Base-by-base conservation (phyloP, 1,284 basidiomycete species). In the Sanghuangporus weigelae region DNA sequence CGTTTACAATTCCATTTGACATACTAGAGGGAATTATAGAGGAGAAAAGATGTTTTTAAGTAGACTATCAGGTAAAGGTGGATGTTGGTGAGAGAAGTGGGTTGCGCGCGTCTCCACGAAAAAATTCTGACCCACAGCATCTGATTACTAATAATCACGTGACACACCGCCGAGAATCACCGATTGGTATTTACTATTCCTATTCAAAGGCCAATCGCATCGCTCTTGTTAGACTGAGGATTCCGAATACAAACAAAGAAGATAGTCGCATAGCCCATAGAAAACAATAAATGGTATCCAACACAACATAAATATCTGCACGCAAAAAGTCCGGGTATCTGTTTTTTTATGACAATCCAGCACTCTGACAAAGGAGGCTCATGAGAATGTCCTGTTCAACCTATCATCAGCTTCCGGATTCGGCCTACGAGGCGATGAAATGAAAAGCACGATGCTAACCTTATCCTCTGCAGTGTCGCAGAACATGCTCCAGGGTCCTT, bases 1-100 rank as follows among this genome's bases (percentile, higher is more conserved):
- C 87, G 78, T 90, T 90, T 87, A 89, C 83, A 81, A 84, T 84
- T 84, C 88, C 89, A 91, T 91, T 90, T 79, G 87, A 86, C 89
- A 91, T 91, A 89, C 87, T 90, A 88, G 48, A 26, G 60, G 61
- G 63, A 59, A 67, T 56, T 63, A 66, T 60, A 63, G 62, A 64
- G 67, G 62, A 58, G 63, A 51, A 53, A 38, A 48, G 31, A 60
- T 53, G 62, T 64, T 55, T 55, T 64, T 58, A 63, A 62, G 63
- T 61, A 60, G 14, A 48, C 44, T 54, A 57, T 66, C 56, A 62
- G 49, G 62, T 46, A 60, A 23, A 66, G 58, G 62, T 65, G 60
- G 67, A 58, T 53, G 59, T 61, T 36, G 58, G 46, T 54, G 65
- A 54, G 61, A 66, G 59, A 26, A 60, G 51, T 56, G 44, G 44